Evolutionary conservation across 2,329 filamentous ascomycete genomes (phyloP).

Genomic region (Fusarium sp.): DNA sequence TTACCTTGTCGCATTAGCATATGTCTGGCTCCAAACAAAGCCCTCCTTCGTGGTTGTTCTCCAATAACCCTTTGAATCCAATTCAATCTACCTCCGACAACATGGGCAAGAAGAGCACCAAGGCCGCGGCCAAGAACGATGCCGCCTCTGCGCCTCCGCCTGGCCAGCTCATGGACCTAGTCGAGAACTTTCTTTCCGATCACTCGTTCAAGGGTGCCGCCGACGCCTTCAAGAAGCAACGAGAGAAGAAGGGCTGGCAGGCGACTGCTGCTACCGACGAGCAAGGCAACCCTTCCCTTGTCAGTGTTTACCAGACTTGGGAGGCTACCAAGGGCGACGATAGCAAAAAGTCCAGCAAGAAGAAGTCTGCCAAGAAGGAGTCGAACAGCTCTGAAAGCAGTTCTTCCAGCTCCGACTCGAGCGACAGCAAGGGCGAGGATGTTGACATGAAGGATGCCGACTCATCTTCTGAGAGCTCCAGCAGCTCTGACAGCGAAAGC

Average conservation of each 20-base stretch:
- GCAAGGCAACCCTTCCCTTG: constrained; percentile 58
- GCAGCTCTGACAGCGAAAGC: constrained; percentile 42
- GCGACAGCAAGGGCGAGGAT: constrained; percentile 56
- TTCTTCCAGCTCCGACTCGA: constrained; percentile 47
- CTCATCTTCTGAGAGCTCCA: constrained; percentile 54
- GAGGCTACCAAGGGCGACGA: constrained; percentile 51
- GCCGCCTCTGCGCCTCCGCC: constrained; percentile 59
- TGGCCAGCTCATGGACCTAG: constrained; percentile 74
- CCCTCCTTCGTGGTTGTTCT: constrained; percentile 62
- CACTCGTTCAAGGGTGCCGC: constrained; percentile 75
- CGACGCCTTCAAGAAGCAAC: constrained; percentile 74
- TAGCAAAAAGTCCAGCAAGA: constrained; percentile 42
- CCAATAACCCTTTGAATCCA: constrained; percentile 55
- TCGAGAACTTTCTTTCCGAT: constrained; percentile 76
- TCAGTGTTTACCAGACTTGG: constrained; percentile 67
- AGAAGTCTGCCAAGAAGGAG: constrained; percentile 41
- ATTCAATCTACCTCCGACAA: constrained; percentile 34
- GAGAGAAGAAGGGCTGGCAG: constrained; percentile 66
- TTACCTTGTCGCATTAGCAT: constrained; percentile 35
- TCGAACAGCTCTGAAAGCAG: constrained; percentile 40
- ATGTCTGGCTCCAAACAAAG: constrained; percentile 53
- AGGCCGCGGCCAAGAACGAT: constrained; percentile 39
- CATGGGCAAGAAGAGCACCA: constrained; percentile 55
- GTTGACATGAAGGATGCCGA: constrained; percentile 65
- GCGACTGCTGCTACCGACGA: constrained; percentile 41